phyloP scores from a whole-genome alignment of 192 early-diverging fungal genomes.

The Backusella tuberculispora region DNA sequence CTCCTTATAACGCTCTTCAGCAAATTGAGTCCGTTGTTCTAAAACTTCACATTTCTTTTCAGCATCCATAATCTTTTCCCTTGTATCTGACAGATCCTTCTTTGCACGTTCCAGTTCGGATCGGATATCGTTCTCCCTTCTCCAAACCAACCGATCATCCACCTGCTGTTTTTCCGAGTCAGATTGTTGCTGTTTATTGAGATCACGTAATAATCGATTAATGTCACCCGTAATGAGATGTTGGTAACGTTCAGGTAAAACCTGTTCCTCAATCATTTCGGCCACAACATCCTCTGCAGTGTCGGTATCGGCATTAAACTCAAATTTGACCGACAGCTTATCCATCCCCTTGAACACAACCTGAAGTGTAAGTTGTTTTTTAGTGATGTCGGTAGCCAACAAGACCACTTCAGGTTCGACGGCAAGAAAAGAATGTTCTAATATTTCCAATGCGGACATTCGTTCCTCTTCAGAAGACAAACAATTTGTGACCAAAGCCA shows the following conservation, averaged over 20 bases:
- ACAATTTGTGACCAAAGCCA: conserved; percentile 67
- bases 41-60: conserved; percentile 32
- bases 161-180: conserved; percentile 65
- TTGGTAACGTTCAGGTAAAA: conserved; percentile 72
- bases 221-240: conserved; percentile 77
- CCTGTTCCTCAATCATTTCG: conserved; percentile 82
- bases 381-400: conserved; percentile 58
- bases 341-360: conserved; percentile 81
- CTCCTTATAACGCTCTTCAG: conserved; percentile 35
- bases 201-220: conserved; percentile 74
- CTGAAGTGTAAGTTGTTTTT: conserved; percentile 70
- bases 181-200: conserved; percentile 52
- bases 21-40: conserved; percentile 29
- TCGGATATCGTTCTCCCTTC: conserved; percentile 40
- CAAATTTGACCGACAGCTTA: conserved; percentile 77
- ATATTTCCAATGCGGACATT: conserved; percentile 69
- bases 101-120: conserved; percentile 35
- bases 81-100: conserved; percentile 6
- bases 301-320: conserved; percentile 78
- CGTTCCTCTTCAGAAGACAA: conserved; percentile 67
- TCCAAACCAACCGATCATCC: conserved; percentile 48
- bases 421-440: conserved; percentile 74
- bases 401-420: conserved; percentile 80
- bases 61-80: conserved; percentile 21
- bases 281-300: conserved; percentile 81